phyloP scores from a whole-genome alignment of 2,329 filamentous ascomycete species.

The Ophiostoma tasmaniense region DNA sequence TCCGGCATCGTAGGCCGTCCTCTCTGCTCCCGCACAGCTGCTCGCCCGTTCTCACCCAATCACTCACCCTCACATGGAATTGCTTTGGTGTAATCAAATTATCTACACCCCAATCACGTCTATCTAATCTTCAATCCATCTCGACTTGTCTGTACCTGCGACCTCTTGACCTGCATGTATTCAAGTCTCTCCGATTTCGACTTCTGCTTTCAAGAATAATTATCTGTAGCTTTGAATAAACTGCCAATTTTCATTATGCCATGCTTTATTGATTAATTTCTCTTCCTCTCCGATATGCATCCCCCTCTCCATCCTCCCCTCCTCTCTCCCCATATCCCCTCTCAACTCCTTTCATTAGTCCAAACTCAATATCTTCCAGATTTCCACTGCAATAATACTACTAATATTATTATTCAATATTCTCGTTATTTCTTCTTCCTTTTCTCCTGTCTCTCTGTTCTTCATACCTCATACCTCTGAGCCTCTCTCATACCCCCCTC shows the following conservation, averaged over 20 bases:
- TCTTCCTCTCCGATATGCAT: background rate
- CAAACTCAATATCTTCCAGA: background rate
- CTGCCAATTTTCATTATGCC: background rate
- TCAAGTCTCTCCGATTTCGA: background rate
- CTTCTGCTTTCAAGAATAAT: background rate
- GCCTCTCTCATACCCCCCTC: background rate
- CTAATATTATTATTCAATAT: background rate
- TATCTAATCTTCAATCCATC: background rate
- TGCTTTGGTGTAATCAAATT: background rate
- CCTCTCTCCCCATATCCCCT: background rate
- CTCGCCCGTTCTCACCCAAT: background rate
- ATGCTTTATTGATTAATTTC: background rate
- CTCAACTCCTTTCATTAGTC: background rate
- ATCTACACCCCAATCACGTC: background rate
- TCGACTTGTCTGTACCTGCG: background rate
- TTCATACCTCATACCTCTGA: background rate
- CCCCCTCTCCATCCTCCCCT: background rate
- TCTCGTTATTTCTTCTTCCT: background rate
- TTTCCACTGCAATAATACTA: background rate
- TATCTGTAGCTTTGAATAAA: background rate
- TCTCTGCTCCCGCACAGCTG: background rate
- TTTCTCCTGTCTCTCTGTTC: background rate
- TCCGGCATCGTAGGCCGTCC: background rate
- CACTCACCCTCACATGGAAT: background rate
- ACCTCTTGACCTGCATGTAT: background rate